Evolutionary conservation across 768 basidiomycete genomes (phyloP), one percentile per base, ranked within the genome.

Genomic region (Tylopilus sp.): DNA sequence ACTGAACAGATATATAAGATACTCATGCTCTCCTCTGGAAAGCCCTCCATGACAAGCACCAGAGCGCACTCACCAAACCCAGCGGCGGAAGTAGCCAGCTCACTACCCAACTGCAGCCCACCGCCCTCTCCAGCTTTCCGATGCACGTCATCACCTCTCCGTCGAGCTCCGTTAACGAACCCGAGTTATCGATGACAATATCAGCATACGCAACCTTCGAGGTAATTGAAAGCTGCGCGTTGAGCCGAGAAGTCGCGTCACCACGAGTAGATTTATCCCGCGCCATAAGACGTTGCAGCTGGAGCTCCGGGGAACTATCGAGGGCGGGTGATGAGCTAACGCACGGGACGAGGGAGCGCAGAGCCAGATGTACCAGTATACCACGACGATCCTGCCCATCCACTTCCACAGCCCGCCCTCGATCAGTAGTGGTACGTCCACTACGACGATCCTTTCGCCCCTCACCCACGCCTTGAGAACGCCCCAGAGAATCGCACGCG

Each of bases 361-460:
- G n/a, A 12, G 26, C 25, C 26, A 6, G 4, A 42, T 40, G 45
- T 49, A 97, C 96, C 94, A 97, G 65, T 92, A 95, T 6, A 97
- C 94, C 11, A 99, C 86, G 4, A 94, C 78, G 22, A 98, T 84
- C 56, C 80, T 78, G 4, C 86, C 93, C 41, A 94, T 87, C 78
- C 82, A 87, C 63, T 79, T 83, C 83, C 87, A 92, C 33, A 98
- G 65, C 3, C 86, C 86, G 1, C 89, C 85, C 67, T 99, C 97
- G 52, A 99, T 86, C 51, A 99, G 74, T 46, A 98, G 72, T 29
- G 97, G 97, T 6, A 97, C 89, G 68, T 98, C 97, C 59, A 98
- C 71, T 3, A 98, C 77, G 56, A 87, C 90, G 34, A 88, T 75
- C 64, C 80, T 86, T 62, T 91, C 75, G 8, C 97, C 96, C 36